Conservation (phyloP, 768 basidiomycete genomes). For the Russula earlei region DNA sequence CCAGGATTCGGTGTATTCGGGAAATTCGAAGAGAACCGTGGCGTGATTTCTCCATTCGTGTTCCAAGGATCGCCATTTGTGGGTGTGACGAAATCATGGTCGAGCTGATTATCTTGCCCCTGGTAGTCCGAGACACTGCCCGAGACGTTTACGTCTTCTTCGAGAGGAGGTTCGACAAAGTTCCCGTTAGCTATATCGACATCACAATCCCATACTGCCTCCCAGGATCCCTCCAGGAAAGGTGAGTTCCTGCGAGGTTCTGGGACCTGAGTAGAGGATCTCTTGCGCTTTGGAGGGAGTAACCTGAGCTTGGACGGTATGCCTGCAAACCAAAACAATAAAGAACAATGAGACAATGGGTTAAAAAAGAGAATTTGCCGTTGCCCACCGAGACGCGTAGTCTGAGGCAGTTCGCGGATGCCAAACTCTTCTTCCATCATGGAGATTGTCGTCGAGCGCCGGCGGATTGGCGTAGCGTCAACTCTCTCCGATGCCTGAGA, state of each 20-base stretch:
- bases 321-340: neutral
- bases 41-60: conserved; percentile 1
- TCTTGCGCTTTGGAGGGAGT: conserved; percentile 1
- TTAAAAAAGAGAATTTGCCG: neutral
- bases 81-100: neutral
- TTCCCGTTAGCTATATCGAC: neutral
- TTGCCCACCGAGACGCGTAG: neutral
- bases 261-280: neutral
- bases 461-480: neutral
- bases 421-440: conserved; percentile 12
- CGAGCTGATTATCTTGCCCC: neutral
- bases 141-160: neutral
- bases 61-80: neutral
- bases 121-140: neutral
- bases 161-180: neutral
- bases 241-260: neutral
- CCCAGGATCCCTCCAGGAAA: neutral
- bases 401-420: neutral
- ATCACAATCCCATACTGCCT: conserved; percentile 5
- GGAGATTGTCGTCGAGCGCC: conserved; percentile 8
- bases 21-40: conserved; percentile 2
- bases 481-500: neutral
- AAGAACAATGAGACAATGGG: neutral
- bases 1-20: neutral
- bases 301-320: conserved; percentile 2